phyloP scores from a whole-genome alignment of 2,329 filamentous ascomycete species.

The Apiospora sp. region DNA sequence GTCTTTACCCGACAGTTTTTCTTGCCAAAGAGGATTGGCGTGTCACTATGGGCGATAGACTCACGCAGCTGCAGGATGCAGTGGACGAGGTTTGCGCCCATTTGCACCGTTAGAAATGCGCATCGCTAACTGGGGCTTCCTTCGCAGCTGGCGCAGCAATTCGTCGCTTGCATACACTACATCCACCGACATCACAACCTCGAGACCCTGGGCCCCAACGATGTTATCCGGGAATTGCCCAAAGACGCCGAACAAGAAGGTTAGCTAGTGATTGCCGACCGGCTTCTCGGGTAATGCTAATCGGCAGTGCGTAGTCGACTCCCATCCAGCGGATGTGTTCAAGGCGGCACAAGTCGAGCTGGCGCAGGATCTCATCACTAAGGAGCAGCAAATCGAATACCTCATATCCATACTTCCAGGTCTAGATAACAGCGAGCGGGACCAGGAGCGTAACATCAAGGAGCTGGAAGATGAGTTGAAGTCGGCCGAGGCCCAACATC shows the following conservation, averaged over 20 bases:
- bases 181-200: constrained; percentile 74
- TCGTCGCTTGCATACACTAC: constrained; percentile 72
- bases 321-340: constrained; percentile 70
- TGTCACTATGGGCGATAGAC: constrained; percentile 71
- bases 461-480: constrained; percentile 72
- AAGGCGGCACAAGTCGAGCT: constrained; percentile 74
- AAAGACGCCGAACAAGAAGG: constrained; percentile 62
- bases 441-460: constrained; percentile 74
- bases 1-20: neutral
- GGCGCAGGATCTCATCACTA: constrained; percentile 77
- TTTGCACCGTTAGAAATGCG: neutral
- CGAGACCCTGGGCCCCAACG: constrained; percentile 62
- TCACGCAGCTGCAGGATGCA: constrained; percentile 86
- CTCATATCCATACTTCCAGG: constrained; percentile 80
- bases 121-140: constrained; percentile 4
- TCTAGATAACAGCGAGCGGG: constrained; percentile 78
- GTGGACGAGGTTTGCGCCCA: constrained; percentile 72
- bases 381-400: constrained; percentile 84
- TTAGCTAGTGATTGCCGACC: constrained; percentile 44
- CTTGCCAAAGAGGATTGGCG: too few relatives aligned
- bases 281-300: constrained; percentile 25
- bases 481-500: constrained; percentile 67
- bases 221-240: constrained; percentile 67
- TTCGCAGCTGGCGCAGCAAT: constrained; percentile 70
- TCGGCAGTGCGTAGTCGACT: constrained; percentile 57